Percentiles rank a stretch among this genome's conserved stretches.
Conservation (phyloP, 495 filamentous ascomycete genomes). For the Lasiosphaeria hispida region DNA sequence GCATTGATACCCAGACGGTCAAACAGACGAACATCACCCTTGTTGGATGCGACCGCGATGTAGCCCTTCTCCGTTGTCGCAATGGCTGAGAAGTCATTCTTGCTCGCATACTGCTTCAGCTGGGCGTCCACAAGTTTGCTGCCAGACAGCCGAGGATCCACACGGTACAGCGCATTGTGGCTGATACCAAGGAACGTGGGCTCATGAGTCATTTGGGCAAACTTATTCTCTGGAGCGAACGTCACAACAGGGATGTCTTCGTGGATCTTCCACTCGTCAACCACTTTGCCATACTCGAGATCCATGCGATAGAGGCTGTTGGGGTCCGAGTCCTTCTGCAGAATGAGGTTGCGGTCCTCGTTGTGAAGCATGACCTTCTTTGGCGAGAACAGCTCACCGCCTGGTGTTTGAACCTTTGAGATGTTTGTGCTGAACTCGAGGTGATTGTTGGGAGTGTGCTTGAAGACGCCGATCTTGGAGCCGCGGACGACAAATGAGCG, state of each 20-base stretch:
- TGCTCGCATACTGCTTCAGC: constrained; percentile 91
- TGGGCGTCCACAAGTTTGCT: constrained; percentile 91
- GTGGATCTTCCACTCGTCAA: constrained; percentile 99
- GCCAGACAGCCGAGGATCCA: constrained; percentile 87
- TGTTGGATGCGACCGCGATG: constrained; percentile 93
- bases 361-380: constrained; percentile 98
- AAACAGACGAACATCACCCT: constrained; percentile 95
- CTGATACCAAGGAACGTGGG: constrained; percentile 93
- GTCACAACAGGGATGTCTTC: constrained; percentile 90
- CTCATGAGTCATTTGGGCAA: constrained; percentile 93
- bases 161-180: constrained; percentile 85
- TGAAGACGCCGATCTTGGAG: constrained; percentile 98
- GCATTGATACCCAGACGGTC: constrained; percentile 95
- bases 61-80: constrained; percentile 96
- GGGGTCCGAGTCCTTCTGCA: constrained; percentile 80
- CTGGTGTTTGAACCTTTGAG: constrained; percentile 87
- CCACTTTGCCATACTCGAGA: constrained; percentile 96
- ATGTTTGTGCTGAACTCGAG: constrained; percentile 98
- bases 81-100: constrained; percentile 92
- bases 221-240: constrained; percentile 96
- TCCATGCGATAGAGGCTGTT: constrained; percentile 98
- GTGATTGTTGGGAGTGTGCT: constrained; percentile 88
- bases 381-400: constrained; percentile 84
- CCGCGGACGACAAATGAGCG: constrained; percentile 95
- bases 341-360: constrained; percentile 87